These are phyloP conservation scores for Lactarius quietus DNA, from an alignment of 768 basidiomycete species.

Conservation along the genomic window DNA sequence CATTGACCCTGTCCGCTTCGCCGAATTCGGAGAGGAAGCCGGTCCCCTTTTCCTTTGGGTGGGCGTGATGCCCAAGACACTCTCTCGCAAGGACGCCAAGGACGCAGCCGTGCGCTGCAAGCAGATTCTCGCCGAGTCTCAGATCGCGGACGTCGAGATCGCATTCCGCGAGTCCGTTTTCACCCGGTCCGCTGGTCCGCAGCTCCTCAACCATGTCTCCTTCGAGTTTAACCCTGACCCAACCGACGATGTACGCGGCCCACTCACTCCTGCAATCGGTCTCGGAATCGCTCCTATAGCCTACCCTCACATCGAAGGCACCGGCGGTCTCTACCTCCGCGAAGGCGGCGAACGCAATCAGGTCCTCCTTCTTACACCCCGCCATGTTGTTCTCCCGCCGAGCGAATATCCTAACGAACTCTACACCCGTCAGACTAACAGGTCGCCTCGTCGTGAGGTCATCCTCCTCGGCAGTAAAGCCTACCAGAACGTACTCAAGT, in stretches of 20 bases:
- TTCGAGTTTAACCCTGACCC: not conserved
- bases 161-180: slow-evolving; percentile 34
- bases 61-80: slow-evolving; percentile 33
- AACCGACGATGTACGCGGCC: slow-evolving; percentile 29
- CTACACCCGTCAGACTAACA: not conserved
- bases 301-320: slow-evolving; percentile 37
- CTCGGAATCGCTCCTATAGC: slow-evolving; percentile 35
- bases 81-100: slow-evolving; percentile 28
- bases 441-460: not conserved
- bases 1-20: slow-evolving; percentile 35
- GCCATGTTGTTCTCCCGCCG: slow-evolving; percentile 39
- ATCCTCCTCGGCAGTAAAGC: not conserved
- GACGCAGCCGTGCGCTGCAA: slow-evolving; percentile 30
- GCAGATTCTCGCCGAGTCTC: slow-evolving; percentile 30
- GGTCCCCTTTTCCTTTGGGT: slow-evolving; percentile 33
- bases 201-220: slow-evolving; percentile 32
- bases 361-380: slow-evolving; percentile 33
- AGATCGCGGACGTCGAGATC: slow-evolving; percentile 35
- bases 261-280: slow-evolving; percentile 38
- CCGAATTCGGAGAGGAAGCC: slow-evolving; percentile 28
- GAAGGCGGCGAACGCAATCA: slow-evolving; percentile 26
- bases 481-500: not conserved
- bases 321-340: slow-evolving; percentile 35
- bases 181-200: slow-evolving; percentile 26
- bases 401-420: slow-evolving; percentile 17